phyloP scores from a whole-genome alignment of 2,329 filamentous ascomycete species.

The Aureobasidium namibiae region DNA sequence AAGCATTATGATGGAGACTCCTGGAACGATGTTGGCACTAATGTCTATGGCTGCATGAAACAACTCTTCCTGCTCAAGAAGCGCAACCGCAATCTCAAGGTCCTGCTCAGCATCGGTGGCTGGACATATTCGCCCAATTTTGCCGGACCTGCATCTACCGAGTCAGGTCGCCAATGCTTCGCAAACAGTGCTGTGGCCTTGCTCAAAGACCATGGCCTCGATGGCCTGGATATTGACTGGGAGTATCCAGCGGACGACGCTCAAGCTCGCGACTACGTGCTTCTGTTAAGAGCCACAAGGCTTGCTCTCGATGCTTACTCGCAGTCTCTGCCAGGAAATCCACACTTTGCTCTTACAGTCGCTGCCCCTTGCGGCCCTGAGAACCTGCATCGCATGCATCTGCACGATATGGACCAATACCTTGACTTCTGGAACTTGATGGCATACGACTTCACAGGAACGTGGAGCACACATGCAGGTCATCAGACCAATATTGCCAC shows the following conservation, averaged over 20 bases:
- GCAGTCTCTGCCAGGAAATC: slow-evolving; percentile 23
- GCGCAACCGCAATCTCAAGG: slow-evolving; percentile 65
- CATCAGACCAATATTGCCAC: slow-evolving; percentile 76
- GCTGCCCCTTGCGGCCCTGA: slow-evolving; percentile 36
- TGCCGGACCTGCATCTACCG: slow-evolving; percentile 55
- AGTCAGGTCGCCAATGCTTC: slow-evolving; percentile 55
- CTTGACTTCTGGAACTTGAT: slow-evolving; percentile 45
- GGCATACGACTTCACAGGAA: slow-evolving; percentile 57
- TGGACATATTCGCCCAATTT: slow-evolving; percentile 79
- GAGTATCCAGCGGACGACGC: slow-evolving; percentile 34
- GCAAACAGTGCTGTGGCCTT: slow-evolving; percentile 64
- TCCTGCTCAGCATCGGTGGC: slow-evolving; percentile 74
- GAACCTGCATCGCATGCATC: slow-evolving; percentile 35
- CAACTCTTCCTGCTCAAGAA: slow-evolving; percentile 72
- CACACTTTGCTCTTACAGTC: slow-evolving; percentile 37
- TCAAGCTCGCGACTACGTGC: slow-evolving; percentile 34
- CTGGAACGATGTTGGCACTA: slow-evolving; percentile 56
- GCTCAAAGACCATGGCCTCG: slow-evolving; percentile 71
- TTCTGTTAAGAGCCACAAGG: slow-evolving; percentile 32
- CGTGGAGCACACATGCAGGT: slow-evolving; percentile 63
- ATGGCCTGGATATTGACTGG: slow-evolving; percentile 42
- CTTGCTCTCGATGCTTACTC: slow-evolving; percentile 34
- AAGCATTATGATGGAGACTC: slow-evolving; percentile 63
- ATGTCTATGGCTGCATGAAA: slow-evolving; percentile 70
- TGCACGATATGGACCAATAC: slow-evolving; percentile 33